Conservation (phyloP, 2,329 filamentous ascomycete genomes). For the Calonectria crousiana region DNA sequence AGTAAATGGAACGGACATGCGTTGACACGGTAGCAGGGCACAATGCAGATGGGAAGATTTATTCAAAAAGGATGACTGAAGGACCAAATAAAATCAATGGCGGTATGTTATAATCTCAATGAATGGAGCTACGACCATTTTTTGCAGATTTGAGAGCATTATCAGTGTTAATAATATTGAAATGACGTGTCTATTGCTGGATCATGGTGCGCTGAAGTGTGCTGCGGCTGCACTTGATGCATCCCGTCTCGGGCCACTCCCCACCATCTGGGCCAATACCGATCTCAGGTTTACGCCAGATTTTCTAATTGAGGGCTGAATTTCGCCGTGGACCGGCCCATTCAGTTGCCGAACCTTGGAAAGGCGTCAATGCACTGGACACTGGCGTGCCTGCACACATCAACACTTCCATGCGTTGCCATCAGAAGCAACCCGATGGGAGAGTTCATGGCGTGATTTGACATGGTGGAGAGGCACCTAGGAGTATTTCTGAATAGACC, state of each 20-base stretch:
- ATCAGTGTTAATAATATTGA: background rate
- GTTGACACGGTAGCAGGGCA: background rate
- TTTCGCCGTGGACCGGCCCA: too few relatives aligned
- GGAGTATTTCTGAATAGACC: background rate
- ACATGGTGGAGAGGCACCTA: background rate
- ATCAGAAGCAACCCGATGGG: background rate
- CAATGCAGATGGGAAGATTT: background rate
- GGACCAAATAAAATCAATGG: background rate
- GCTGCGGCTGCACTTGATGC: background rate
- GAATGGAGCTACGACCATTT: fast-evolving
- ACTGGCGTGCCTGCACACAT: background rate
- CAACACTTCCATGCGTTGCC: background rate
- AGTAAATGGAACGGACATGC: background rate
- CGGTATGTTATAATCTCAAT: background rate
- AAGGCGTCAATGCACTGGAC: background rate
- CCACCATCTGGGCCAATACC: too few relatives aligned
- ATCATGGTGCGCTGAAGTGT: background rate
- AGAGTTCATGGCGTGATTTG: background rate
- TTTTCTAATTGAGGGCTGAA: background rate
- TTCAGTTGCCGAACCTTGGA: background rate
- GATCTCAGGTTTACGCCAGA: too few relatives aligned
- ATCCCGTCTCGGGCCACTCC: too few relatives aligned
- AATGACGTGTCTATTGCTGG: background rate
- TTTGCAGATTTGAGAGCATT: background rate
- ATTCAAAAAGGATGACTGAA: background rate